phyloP scores from a whole-genome alignment of 23 red algal species.

The Gracilaria domingensis region DNA sequence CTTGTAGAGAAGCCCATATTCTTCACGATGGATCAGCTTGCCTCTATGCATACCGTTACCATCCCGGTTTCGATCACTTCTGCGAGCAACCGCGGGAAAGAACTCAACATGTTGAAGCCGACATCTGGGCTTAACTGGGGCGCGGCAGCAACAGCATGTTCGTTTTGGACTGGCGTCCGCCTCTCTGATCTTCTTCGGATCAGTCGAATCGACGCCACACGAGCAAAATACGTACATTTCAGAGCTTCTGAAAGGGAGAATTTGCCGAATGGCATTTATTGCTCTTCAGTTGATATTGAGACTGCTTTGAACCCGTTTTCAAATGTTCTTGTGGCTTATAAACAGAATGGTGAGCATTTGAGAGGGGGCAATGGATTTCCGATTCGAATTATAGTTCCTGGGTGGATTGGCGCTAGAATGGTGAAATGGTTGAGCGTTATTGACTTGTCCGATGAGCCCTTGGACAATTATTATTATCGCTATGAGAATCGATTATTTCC shows the following conservation, averaged over 20 bases:
- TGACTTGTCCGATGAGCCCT: slow-evolving; percentile 49
- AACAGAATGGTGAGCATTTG: slow-evolving; percentile 84
- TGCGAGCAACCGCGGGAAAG: slow-evolving; percentile 89
- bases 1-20: slow-evolving; percentile 45
- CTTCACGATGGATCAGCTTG: slow-evolving; percentile 63
- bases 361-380: slow-evolving; percentile 84
- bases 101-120: slow-evolving; percentile 74
- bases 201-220: slow-evolving; percentile 23
- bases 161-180: slow-evolving; percentile 88
- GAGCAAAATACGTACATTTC: slow-evolving; percentile 74
- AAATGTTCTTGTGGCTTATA: slow-evolving; percentile 84
- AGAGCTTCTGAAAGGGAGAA: slow-evolving; percentile 63
- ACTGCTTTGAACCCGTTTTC: slow-evolving; percentile 76
- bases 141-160: slow-evolving; percentile 48
- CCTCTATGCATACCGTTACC: slow-evolving; percentile 60
- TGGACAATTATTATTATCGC: slow-evolving; percentile 77
- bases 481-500: slow-evolving; percentile 91
- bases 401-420: slow-evolving; percentile 93
- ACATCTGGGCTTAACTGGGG: slow-evolving; percentile 85
- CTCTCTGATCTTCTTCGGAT: slow-evolving; percentile 65
- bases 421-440: slow-evolving; percentile 91
- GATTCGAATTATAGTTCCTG: slow-evolving; percentile 84
- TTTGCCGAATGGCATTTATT: slow-evolving; percentile 80
- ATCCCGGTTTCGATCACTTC: slow-evolving; percentile 84
- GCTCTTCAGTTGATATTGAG: slow-evolving; percentile 73